Evolutionary conservation across 805 yeast genomes (phyloP).

Genomic region (Ogataea philodendri): DNA sequence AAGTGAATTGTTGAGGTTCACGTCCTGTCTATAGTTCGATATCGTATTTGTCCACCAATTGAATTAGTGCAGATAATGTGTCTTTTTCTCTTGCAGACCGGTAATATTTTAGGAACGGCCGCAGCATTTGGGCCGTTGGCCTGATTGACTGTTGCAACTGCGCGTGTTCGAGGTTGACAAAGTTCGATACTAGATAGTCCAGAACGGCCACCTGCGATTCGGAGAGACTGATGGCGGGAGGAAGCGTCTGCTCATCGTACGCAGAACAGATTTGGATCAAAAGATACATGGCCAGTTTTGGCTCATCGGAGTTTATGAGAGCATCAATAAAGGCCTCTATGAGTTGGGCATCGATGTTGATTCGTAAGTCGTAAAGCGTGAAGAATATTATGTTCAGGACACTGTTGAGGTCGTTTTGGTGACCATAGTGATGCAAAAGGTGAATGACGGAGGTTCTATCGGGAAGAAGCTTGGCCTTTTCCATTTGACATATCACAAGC

Average conservation of each 20-base stretch:
- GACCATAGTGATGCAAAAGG: constrained; percentile 9
- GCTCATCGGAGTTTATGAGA: constrained; percentile 13
- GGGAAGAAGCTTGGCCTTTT: constrained; percentile 5
- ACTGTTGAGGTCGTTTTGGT: constrained; percentile 4
- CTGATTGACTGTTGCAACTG: constrained; percentile 15
- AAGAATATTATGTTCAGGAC: constrained; percentile 10
- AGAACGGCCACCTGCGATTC: constrained; percentile 12
- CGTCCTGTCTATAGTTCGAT: constrained; percentile 12
- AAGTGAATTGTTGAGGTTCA: constrained; percentile 29
- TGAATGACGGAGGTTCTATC: constrained; percentile 14
- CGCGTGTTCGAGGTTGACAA: constrained; percentile 2
- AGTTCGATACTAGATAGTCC: constrained; percentile 15
- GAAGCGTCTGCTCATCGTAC: constrained; percentile 11
- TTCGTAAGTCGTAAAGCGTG: constrained; percentile 9
- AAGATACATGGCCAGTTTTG: constrained; percentile 13
- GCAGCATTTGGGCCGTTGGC: constrained; percentile 19
- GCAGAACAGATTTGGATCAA: constrained; percentile 13
- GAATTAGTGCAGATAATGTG: constrained; percentile 14
- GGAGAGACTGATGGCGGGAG: background rate
- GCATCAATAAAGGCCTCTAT: constrained; percentile 12
- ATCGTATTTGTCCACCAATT: constrained; percentile 17
- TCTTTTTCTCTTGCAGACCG: constrained; percentile 8
- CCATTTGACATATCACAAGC: constrained; percentile 10
- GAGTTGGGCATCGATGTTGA: constrained; percentile 13
- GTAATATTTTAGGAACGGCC: constrained; percentile 16